A percentile compares a stretch with the other conserved stretches of the same genome.
Conservation (phyloP, 2,329 filamentous ascomycete genomes). For the Apiospora koreana region DNA sequence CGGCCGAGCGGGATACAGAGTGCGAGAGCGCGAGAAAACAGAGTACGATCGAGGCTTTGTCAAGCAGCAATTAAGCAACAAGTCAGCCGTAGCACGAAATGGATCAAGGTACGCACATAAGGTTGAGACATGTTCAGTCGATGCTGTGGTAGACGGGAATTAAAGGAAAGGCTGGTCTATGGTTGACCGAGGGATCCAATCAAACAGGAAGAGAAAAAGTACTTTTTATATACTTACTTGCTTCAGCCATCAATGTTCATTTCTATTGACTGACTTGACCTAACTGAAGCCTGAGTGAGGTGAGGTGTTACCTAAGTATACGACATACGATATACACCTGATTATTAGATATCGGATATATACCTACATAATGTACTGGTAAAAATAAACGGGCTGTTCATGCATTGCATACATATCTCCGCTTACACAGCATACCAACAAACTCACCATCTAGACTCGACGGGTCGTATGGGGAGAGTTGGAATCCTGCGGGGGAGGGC, state of each 20-base stretch:
- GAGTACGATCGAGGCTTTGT: background rate
- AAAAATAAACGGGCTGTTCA: background rate
- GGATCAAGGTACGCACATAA: background rate
- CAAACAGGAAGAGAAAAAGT: background rate
- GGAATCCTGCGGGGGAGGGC: background rate
- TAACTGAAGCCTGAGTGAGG: background rate
- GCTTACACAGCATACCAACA: background rate
- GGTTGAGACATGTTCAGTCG: constrained; percentile 4
- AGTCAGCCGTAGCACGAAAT: background rate
- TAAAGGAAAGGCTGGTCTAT: background rate
- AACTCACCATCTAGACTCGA: background rate
- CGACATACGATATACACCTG: background rate
- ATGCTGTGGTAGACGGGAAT: background rate
- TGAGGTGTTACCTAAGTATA: background rate
- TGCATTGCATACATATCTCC: background rate
- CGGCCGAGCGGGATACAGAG: background rate
- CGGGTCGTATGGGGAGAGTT: background rate
- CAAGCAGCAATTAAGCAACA: background rate
- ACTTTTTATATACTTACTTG: background rate
- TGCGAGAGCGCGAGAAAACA: background rate
- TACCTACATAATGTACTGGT: background rate
- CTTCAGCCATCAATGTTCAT: too few species aligned
- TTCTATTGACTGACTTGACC: background rate
- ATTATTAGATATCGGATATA: too few species aligned
- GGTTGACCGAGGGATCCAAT: background rate